Conservation (phyloP, 805 yeast species). For the Kazachstania martiniae region DNA sequence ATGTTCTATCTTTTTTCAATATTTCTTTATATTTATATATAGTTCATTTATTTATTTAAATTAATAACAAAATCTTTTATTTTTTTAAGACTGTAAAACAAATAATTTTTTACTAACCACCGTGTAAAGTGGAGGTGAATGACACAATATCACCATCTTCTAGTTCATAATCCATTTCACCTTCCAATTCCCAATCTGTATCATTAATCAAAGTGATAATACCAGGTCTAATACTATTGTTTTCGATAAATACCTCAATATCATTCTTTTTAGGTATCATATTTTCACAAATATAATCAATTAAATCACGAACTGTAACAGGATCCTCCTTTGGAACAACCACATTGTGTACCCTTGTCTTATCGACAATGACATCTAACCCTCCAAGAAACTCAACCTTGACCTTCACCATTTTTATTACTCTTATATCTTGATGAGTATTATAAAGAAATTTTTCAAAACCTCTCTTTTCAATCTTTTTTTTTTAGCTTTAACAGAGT, state of each 20-base stretch:
- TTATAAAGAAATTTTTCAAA: no score
- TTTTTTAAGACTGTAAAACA: background rate
- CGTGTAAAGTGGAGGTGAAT: slow-evolving; percentile 89
- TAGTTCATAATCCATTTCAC: slow-evolving; percentile 69
- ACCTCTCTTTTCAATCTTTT: no score
- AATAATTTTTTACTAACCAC: slow-evolving; percentile 45
- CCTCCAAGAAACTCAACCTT: slow-evolving; percentile 59
- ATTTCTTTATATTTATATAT: background rate
- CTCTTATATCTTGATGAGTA: no score
- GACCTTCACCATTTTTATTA: slow-evolving; percentile 25
- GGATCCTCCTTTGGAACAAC: slow-evolving; percentile 33
- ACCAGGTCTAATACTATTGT: slow-evolving; percentile 81
- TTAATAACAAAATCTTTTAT: background rate
- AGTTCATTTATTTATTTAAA: background rate
- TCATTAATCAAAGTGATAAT: slow-evolving; percentile 85
- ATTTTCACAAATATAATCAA: slow-evolving; percentile 41
- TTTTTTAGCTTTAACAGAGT: no score
- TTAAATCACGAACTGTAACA: slow-evolving; percentile 37
- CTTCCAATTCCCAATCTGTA: slow-evolving; percentile 95
- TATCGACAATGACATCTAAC: slow-evolving; percentile 63
- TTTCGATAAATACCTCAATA: slow-evolving; percentile 67
- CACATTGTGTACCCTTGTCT: slow-evolving; percentile 43
- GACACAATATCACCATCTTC: slow-evolving; percentile 69
- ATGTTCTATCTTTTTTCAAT: background rate
- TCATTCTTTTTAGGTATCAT: slow-evolving; percentile 54